Evolutionary conservation across 2,329 filamentous ascomycete species (phyloP), one percentile per base, ranked within the genome.

Genomic region (Neopestalotiopsis clavispora): DNA sequence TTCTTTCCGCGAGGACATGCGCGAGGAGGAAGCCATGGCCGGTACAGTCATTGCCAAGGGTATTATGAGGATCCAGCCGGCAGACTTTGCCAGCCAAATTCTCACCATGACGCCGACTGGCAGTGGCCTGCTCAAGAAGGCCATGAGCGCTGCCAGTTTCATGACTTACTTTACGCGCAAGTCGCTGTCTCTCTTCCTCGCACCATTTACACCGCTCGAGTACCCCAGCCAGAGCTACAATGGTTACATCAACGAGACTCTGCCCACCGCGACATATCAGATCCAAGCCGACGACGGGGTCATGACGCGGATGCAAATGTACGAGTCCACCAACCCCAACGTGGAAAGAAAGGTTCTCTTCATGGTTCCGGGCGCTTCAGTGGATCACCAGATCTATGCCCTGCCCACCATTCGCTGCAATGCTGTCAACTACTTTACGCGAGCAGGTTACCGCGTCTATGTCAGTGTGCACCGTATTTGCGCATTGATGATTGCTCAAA

Each of bases 381-480:
- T 91, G 1, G 87, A 91, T 75, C 87, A 91, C 72, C 85, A 89
- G 71, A 89, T 91, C 66, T 91, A 83, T 71, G 84, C 89, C 0
- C 81, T 90, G 34, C 89, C 89, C 1, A 91, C 89, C 2, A 89
- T 91, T 67, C 83, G 84, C n/a, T 85, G 84, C 71, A 91, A 91
- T 75, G 84, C 88, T 0, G 84, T 91, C 70, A 88, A 91, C 74
- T 90, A 90, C 78, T 87, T 91, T 75, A 87, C 84, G 2, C 80
- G 84, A 1, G 86, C 84, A 0, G 90, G 90, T 9, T 90, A 91
- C 78, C 84, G 86, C 4, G 86, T 90, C 20, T 91, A 87, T 72
- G 78, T 89, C 3, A 78, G 84, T 0, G 87, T 90, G 1, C 86
- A 87, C 73, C 86, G 89, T 38, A 89, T 90, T 71, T 87, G 88